phyloP scores from a whole-genome alignment of 1,139 yeast species.

The Kodamaea plutei region DNA sequence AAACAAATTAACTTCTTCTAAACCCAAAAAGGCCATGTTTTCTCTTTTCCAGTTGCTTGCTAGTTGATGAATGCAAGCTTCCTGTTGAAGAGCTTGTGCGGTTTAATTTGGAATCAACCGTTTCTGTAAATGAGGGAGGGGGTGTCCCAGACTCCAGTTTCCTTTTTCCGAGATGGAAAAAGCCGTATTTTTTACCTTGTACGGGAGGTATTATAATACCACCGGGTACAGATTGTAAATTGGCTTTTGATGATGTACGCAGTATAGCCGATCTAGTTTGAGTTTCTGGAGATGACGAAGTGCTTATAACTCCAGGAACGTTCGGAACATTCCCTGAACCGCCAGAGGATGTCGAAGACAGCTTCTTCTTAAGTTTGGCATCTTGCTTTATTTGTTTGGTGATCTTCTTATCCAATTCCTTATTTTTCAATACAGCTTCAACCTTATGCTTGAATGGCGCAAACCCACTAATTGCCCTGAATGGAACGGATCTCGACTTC shows the following conservation, averaged over 20 bases:
- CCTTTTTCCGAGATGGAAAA: constrained; percentile 20
- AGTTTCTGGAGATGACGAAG: background rate
- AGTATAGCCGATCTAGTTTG: constrained; percentile 6
- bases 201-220: too few species aligned
- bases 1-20: constrained; percentile 8
- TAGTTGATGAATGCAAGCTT: constrained; percentile 19
- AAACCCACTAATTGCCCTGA: constrained; percentile 22
- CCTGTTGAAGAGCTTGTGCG: constrained; percentile 16
- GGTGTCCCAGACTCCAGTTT: constrained; percentile 9
- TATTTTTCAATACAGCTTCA: constrained; percentile 20
- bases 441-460: constrained; percentile 28
- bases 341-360: constrained; percentile 9
- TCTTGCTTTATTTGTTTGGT: constrained; percentile 28
- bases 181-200: constrained; percentile 19
- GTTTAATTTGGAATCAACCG: constrained; percentile 9
- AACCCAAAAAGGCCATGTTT: constrained; percentile 16
- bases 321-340: constrained; percentile 13
- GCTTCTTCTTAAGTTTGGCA: constrained; percentile 21
- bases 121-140: constrained; percentile 4
- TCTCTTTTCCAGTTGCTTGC: constrained; percentile 14
- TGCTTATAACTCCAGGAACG: too few species aligned
- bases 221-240: too few species aligned
- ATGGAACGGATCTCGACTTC: constrained; percentile 18
- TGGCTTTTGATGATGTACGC: constrained; percentile 10
- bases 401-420: constrained; percentile 30